Conservation (phyloP, 768 basidiomycete genomes). For the Omphalotus guepiniiformis region DNA sequence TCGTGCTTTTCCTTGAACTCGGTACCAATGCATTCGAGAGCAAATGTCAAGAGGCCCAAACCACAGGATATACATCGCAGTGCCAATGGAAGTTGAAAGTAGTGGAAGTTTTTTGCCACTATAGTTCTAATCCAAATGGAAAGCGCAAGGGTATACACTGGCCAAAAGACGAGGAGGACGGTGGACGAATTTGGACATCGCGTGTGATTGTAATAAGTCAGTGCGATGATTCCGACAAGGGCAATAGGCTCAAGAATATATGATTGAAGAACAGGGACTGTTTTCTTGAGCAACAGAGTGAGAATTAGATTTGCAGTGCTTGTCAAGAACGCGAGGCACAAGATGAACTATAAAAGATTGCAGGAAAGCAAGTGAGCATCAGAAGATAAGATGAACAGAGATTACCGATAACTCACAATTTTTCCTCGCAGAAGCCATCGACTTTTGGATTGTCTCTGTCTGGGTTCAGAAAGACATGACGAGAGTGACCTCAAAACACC, state of each 20-base stretch:
- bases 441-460: conserved; percentile 43
- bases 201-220: conserved; percentile 69
- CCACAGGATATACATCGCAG: conserved; percentile 40
- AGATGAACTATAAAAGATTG: conserved; percentile 35
- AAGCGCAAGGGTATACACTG: conserved; percentile 48
- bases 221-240: conserved; percentile 39
- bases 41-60: conserved; percentile 53
- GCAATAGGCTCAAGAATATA: conserved; percentile 59
- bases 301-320: conserved; percentile 42
- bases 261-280: conserved; percentile 42
- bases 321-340: conserved; percentile 40
- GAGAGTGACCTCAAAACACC: conserved; percentile 33
- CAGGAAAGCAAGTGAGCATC: neutral
- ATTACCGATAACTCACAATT: conserved; percentile 45
- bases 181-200: conserved; percentile 68
- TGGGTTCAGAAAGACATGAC: conserved; percentile 19
- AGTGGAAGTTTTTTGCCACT: conserved; percentile 24
- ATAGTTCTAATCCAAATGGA: conserved; percentile 61
- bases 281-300: conserved; percentile 29
- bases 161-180: conserved; percentile 79
- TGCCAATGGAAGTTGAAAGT: conserved; percentile 32
- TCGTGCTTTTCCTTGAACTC: conserved; percentile 35
- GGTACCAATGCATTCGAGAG: conserved; percentile 67
- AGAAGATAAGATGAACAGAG: neutral
- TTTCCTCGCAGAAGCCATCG: conserved; percentile 53